phyloP scores from a whole-genome alignment of 1,139 yeast species.

The Spathaspora sp. region DNA sequence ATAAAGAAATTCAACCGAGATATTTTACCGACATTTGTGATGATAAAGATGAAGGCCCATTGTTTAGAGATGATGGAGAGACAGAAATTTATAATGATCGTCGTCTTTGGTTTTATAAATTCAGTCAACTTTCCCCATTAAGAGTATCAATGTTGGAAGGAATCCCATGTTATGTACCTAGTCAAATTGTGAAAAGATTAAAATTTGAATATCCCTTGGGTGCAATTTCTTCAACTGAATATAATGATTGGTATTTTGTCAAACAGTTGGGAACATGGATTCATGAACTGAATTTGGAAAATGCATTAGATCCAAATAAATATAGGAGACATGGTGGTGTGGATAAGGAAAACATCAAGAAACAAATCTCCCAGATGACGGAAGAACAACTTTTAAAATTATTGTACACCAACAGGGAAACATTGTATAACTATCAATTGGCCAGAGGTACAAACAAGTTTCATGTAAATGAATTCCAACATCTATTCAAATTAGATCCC shows the following conservation, averaged over 20 bases:
- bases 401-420: constrained; percentile 15
- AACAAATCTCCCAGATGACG: constrained; percentile 13
- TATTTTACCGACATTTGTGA: constrained; percentile 9
- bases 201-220: constrained; percentile 25
- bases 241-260: background rate
- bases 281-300: background rate
- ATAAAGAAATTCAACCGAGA: constrained; percentile 14
- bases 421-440: constrained; percentile 19
- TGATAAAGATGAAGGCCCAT: background rate
- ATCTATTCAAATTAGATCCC: constrained; percentile 13
- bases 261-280: background rate
- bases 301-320: background rate
- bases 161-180: constrained; percentile 10
- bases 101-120: background rate
- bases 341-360: background rate
- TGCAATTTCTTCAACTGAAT: background rate
- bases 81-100: background rate
- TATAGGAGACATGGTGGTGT: background rate
- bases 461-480: constrained; percentile 17
- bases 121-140: background rate
- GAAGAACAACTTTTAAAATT: constrained; percentile 19
- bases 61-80: background rate
- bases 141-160: background rate
- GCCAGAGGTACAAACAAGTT: constrained; percentile 16
- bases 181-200: background rate